Conservation (phyloP, 495 filamentous ascomycete species). For the Tuber brumale region DNA sequence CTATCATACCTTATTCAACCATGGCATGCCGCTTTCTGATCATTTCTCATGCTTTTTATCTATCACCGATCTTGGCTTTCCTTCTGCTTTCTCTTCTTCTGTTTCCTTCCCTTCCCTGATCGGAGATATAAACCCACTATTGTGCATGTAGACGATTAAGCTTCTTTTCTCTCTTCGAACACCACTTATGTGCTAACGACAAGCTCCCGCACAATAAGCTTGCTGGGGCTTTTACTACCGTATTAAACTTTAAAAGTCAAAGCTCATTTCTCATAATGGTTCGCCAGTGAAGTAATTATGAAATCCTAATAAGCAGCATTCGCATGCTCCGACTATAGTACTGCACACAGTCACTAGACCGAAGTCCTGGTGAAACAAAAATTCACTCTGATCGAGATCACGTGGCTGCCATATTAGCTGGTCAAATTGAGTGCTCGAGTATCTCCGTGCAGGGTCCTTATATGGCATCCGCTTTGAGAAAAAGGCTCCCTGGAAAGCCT, state of each 20-base stretch:
- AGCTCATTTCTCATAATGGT: not conserved
- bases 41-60: too few relatives aligned
- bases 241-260: not conserved
- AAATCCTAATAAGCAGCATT: not conserved
- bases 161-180: too few relatives aligned
- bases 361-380: not conserved
- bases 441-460: not conserved
- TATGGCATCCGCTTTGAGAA: not conserved
- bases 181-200: not conserved
- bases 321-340: not conserved
- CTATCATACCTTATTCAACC: too few relatives aligned
- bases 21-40: too few relatives aligned
- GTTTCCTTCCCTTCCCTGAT: too few relatives aligned
- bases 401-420: not conserved
- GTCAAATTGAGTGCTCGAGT: not conserved
- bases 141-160: too few relatives aligned
- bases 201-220: not conserved
- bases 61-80: too few relatives aligned
- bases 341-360: not conserved
- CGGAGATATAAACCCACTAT: too few relatives aligned
- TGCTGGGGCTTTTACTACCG: not conserved
- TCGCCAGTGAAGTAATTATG: not conserved
- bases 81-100: too few relatives aligned
- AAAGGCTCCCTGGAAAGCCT: not conserved
- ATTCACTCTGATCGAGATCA: not conserved